Conservation (phyloP, 352 stramenopile species). For the Globisporangium lucens region DNA sequence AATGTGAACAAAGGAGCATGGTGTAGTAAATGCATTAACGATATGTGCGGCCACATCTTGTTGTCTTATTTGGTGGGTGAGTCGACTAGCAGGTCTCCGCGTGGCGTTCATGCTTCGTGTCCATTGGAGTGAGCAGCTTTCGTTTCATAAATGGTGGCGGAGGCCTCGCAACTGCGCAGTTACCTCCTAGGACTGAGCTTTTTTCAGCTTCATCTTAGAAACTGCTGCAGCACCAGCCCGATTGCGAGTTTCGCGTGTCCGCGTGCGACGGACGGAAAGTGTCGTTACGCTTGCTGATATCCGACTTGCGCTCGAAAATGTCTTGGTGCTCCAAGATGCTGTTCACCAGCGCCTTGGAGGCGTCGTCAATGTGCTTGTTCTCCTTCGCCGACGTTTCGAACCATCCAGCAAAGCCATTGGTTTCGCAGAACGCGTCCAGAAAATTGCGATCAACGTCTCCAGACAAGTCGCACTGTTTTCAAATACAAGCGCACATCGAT, state of each 20-base stretch:
- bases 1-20: too few relatives aligned
- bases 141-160: neutral
- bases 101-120: neutral
- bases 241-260: conserved; percentile 38
- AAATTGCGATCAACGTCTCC: conserved; percentile 72
- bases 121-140: neutral
- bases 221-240: conserved; percentile 85
- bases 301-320: conserved; percentile 84
- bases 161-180: neutral
- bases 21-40: too few relatives aligned
- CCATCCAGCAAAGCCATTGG: conserved; percentile 90
- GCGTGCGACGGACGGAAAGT: conserved; percentile 71
- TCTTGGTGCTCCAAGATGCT: conserved; percentile 78
- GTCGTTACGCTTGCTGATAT: conserved; percentile 64
- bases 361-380: conserved; percentile 90
- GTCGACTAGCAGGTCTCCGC: neutral
- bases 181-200: neutral
- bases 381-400: conserved; percentile 93
- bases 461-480: conserved; percentile 76
- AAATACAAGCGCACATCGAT: conserved; percentile 2
- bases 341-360: conserved; percentile 78
- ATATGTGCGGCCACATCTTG: too few relatives aligned
- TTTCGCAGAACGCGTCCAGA: conserved; percentile 85
- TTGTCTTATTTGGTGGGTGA: neutral
- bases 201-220: conserved; percentile 39